phyloP scores from a whole-genome alignment of 345 rosid species.

The Populus euphratica region DNA sequence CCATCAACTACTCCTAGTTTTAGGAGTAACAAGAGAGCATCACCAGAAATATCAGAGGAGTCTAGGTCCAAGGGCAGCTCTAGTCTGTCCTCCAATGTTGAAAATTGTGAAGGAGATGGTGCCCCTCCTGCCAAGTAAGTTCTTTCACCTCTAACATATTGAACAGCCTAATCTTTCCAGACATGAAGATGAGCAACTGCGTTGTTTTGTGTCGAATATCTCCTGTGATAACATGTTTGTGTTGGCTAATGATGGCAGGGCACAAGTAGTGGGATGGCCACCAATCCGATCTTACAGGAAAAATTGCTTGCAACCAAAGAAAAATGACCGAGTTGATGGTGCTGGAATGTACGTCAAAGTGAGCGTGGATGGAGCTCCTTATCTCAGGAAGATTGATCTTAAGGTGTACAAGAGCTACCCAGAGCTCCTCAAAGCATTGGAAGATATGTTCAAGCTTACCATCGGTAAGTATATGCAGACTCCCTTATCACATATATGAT shows the following conservation, averaged over 20 bases:
- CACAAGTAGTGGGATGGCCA: conserved; percentile 32
- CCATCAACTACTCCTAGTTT: neutral
- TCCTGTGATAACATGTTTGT: neutral
- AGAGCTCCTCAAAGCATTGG: conserved; percentile 25
- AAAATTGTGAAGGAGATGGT: conserved; percentile 8
- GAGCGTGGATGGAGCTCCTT: conserved; percentile 29
- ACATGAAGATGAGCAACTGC: neutral
- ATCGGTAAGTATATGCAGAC: conserved; percentile 5
- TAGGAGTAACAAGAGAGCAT: conserved; percentile 22
- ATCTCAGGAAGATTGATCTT: conserved; percentile 27
- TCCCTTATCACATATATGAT: neutral
- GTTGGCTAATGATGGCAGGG: conserved; percentile 8
- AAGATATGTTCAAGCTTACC: conserved; percentile 23
- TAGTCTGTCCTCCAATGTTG: conserved; percentile 17
- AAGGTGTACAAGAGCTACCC: conserved; percentile 20
- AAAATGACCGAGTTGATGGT: neutral
- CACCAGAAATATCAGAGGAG: conserved; percentile 33
- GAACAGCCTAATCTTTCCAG: neutral
- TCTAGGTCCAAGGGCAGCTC: conserved; percentile 19
- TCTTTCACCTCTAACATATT: neutral
- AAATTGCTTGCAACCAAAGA: conserved; percentile 10
- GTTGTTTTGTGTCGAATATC: neutral
- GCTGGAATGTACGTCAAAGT: conserved; percentile 19
- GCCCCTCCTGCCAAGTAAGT: conserved; percentile 57
- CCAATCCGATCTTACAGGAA: conserved; percentile 23